A percentile compares a stretch with the other conserved stretches of the same genome.
These are phyloP conservation scores for Populus trichocarpa DNA, from an alignment of 441 rosid genomes.

Conservation along the genomic window DNA sequence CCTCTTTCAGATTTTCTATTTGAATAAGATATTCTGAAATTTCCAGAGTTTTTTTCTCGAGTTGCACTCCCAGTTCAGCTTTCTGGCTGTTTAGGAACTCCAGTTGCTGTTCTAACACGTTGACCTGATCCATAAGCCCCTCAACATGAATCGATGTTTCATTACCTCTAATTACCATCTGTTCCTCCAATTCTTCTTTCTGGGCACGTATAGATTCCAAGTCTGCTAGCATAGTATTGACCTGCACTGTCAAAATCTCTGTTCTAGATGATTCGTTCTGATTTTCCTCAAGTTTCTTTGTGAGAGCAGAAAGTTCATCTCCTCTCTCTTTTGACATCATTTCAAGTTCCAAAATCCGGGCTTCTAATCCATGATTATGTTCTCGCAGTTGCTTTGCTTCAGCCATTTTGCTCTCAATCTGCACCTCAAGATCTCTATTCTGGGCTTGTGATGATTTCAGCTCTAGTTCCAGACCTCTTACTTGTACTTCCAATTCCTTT, in stretches of 20 bases:
- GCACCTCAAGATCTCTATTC: constrained; percentile 48
- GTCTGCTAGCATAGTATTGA: constrained; percentile 35
- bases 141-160: constrained; percentile 47
- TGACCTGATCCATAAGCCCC: constrained; percentile 38
- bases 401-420: constrained; percentile 44
- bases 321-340: constrained; percentile 39
- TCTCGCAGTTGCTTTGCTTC: constrained; percentile 48
- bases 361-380: constrained; percentile 31
- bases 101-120: constrained; percentile 47
- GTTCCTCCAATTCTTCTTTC: constrained; percentile 51
- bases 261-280: constrained; percentile 48
- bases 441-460: constrained; percentile 41
- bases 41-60: constrained; percentile 47
- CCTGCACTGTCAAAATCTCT: constrained; percentile 50
- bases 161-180: constrained; percentile 30
- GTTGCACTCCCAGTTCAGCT: constrained; percentile 51
- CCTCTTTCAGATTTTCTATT: constrained; percentile 50
- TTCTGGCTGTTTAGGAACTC: constrained; percentile 47
- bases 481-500: constrained; percentile 48
- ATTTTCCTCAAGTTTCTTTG: constrained; percentile 50
- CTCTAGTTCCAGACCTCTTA: constrained; percentile 52
- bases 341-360: constrained; percentile 48
- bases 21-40: constrained; percentile 45
- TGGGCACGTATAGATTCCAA: constrained; percentile 30
- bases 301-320: constrained; percentile 42